phyloP scores from a whole-genome alignment of 2,329 filamentous ascomycete genomes.

The Epichloe bromicola region DNA sequence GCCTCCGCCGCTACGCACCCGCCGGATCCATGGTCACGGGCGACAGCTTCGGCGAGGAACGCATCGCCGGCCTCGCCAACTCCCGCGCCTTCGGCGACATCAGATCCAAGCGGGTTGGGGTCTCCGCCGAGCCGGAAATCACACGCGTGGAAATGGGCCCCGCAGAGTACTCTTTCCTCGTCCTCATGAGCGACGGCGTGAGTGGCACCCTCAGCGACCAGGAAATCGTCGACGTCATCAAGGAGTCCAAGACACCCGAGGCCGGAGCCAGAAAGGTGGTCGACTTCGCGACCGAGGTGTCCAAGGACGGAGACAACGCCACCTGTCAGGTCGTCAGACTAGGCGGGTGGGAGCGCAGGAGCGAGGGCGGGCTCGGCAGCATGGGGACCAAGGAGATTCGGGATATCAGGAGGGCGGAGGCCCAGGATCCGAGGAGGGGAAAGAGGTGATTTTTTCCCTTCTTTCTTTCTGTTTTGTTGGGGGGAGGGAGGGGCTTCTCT shows the following conservation, averaged over 20 bases:
- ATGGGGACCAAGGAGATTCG: constrained; percentile 85
- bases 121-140: constrained; percentile 87
- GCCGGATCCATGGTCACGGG: constrained; percentile 66
- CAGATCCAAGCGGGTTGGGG: constrained; percentile 78
- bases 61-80: constrained; percentile 86
- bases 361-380: constrained; percentile 77
- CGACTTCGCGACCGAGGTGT: constrained; percentile 78
- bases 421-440: constrained; percentile 64
- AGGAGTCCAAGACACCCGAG: constrained; percentile 85
- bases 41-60: constrained; percentile 94
- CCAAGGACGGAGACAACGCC: constrained; percentile 51
- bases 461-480: not conserved
- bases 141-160: constrained; percentile 65
- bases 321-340: constrained; percentile 55
- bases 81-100: constrained; percentile 92
- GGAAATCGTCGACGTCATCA: constrained; percentile 91
- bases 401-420: constrained; percentile 69
- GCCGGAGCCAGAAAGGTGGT: constrained; percentile 70
- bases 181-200: constrained; percentile 80
- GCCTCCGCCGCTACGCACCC: constrained; percentile 69
- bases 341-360: constrained; percentile 57
- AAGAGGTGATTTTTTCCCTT: constrained; percentile 26
- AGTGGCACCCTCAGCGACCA: constrained; percentile 79
- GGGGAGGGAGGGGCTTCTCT: not conserved
- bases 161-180: constrained; percentile 79